Evolutionary conservation across 2,329 filamentous ascomycete genomes (phyloP), one percentile per base, ranked within the genome.

Genomic region (Plectosphaerella sp.): DNA sequence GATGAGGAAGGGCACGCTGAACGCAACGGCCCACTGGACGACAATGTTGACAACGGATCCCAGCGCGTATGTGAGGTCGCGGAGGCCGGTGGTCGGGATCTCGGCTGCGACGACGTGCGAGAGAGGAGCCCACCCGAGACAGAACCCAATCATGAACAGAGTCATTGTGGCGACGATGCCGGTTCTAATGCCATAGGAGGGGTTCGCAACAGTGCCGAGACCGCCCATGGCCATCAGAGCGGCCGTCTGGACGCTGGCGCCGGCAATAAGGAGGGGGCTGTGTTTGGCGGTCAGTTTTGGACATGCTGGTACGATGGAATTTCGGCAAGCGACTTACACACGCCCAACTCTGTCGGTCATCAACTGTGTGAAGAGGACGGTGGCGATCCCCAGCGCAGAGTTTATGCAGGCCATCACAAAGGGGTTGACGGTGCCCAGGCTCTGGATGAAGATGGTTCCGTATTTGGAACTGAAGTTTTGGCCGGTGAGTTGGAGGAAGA

Each of bases 1-100:
- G 8, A 69, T 59, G 16, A 72, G 62, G 52, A 72, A 72, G 0
- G 70, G 71, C 12, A 70, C 61, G 10, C 59, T 61, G 45, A 73
- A 72, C 3, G 64, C 64, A 4, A 71, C 62, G 6, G 63, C 57
- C 52, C 61, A 64, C 15, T 70, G 63, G 47, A 62, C 62, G 18
- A 61, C 51, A 35, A 70, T 58, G 49, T 65, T 68, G 49, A 66
- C 53, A 3, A 64, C 51, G 2, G 61, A 63, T 2, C 59, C 67
- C 1, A 62, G 58, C 11, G 62, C 61, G 15, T 61, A 60, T 12
- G 66, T 64, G 41, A 64, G 46, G 55, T 72, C 64, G 42, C 65
- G 58, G 24, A 70, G 57, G 50, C 62, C 57, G 48, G 57, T 53
- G 12, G 65, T 62, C 1, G 67, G 63, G 3, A 72, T 52, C 49